Evolutionary conservation across 2,329 filamentous ascomycete genomes (phyloP), one percentile per base, ranked within the genome.

Genomic region (Fusarium zealandicum): DNA sequence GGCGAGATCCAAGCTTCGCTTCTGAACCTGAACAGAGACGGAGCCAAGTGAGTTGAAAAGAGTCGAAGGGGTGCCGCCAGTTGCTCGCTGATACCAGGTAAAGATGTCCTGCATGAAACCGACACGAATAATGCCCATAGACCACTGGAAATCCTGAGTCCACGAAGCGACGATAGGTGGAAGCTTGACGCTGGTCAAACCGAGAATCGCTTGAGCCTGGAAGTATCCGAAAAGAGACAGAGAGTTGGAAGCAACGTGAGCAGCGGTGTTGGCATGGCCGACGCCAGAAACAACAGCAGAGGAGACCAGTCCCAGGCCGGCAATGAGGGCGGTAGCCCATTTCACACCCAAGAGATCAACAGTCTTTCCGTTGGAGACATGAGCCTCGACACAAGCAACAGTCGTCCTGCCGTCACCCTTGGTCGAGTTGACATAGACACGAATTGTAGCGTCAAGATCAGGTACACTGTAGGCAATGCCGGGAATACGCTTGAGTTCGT

Each of bases 91-190:
- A 72, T 97, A 98, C 93, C 93, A 98, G 30, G 92, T 96, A 57
- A 91, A 90, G 69, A 96, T 90, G 40, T 80, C 81, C 77, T 98
- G 92, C 77, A 97, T 84, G 73, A 96, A 97, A n/a, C 80, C 81
- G 35, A 97, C 82, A 44, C 85, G 84, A 68, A 98, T 96, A 67
- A 98, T 92, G 66, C 93, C 93, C 91, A 98, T 95, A 69, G 89
- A 96, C 93, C 93, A 98, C 72, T 96, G 90, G 78, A 98, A 97
- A 76, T 97, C 93, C 76, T 97, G 93, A 2, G 93, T 96, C 93
- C 93, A 98, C 0, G 93, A 84, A 68, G 90, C 83, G 47, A 96
- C 93, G 57, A 96, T 90, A 0, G 93, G 93, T 9, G 93, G 93
- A 47, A 96, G 83, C 38, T 82, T 80, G 12, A 97, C 88, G 16